Percentiles rank a stretch among this genome's conserved stretches.
phyloP scores from a whole-genome alignment of 2,329 filamentous ascomycete species.

The Clarireedia paspali region DNA sequence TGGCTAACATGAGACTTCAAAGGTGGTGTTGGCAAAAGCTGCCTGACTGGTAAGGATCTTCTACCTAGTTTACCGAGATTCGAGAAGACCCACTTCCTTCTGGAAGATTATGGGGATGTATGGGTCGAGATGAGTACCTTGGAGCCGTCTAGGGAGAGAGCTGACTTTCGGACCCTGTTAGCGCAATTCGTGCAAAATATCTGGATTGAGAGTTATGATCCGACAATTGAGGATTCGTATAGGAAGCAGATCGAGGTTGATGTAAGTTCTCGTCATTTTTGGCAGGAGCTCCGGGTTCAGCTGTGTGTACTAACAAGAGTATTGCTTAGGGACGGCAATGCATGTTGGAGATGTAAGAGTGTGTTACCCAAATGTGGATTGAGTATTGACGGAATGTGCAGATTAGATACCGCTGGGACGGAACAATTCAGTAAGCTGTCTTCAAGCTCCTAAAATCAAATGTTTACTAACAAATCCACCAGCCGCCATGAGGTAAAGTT shows the following conservation, averaged over 20 bases:
- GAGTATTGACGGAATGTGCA: constrained; percentile 25
- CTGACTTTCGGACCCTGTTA: constrained; percentile 25
- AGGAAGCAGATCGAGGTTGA: constrained; percentile 58
- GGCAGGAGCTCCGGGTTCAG: not conserved
- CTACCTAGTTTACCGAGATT: constrained; percentile 1
- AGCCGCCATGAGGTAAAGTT: constrained; percentile 49
- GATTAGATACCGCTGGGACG: constrained; percentile 65
- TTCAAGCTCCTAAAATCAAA: constrained; percentile 12
- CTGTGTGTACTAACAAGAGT: not conserved
- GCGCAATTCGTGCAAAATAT: constrained; percentile 72
- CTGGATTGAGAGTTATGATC: constrained; percentile 64
- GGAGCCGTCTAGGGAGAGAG: not conserved
- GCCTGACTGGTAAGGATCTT: constrained; percentile 54
- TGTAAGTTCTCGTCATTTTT: constrained; percentile 41
- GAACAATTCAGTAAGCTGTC: constrained; percentile 64
- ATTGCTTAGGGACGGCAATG: constrained; percentile 56
- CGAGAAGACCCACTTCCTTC: constrained; percentile 2
- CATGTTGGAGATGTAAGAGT: constrained; percentile 59
- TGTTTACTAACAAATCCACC: constrained; percentile 11
- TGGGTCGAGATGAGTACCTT: not conserved
- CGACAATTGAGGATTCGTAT: constrained; percentile 55
- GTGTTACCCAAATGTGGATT: not conserved
- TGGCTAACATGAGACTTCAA: constrained; percentile 22
- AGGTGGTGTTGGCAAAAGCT: constrained; percentile 70
- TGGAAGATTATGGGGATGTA: not conserved